These are phyloP conservation scores for Cyathus striatus DNA, from an alignment of 768 basidiomycete genomes.

Conservation along the genomic window DNA sequence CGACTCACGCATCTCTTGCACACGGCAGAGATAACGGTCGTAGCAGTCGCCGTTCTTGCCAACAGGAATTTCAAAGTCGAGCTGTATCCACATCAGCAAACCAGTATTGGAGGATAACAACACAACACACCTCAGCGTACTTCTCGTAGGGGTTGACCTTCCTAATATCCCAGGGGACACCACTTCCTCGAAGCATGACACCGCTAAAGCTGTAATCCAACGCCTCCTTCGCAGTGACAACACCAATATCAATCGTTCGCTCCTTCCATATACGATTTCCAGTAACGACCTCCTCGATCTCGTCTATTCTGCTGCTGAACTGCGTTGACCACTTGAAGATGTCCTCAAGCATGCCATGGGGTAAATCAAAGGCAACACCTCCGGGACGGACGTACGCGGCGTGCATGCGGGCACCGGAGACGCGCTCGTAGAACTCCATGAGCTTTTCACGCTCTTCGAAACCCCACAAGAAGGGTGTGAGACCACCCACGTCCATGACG, in stretches of 20 bases:
- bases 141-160: constrained; percentile 94
- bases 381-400: constrained; percentile 98
- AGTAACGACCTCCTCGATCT: constrained; percentile 97
- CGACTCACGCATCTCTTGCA: constrained; percentile 97
- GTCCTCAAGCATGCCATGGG: constrained; percentile 97
- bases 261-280: constrained; percentile 99
- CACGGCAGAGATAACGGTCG: constrained; percentile 94
- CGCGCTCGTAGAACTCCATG: constrained; percentile 99
- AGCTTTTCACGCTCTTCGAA: constrained; percentile 99
- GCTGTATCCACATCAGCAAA: constrained; percentile 33
- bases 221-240: constrained; percentile 89
- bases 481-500: constrained; percentile 95
- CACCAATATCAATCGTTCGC: constrained; percentile 85
- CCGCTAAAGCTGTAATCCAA: constrained; percentile 92
- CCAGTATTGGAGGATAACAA: neutral
- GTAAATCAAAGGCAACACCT: constrained; percentile 95
- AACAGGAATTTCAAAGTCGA: constrained; percentile 97
- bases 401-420: constrained; percentile 95
- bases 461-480: constrained; percentile 99
- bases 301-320: constrained; percentile 85
- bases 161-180: constrained; percentile 91
- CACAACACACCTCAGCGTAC: constrained; percentile 71
- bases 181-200: constrained; percentile 94
- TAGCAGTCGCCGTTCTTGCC: constrained; percentile 98
- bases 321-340: constrained; percentile 98